Base-by-base conservation (phyloP, 805 yeast genomes). In the Candida nonsorbophila region DNA sequence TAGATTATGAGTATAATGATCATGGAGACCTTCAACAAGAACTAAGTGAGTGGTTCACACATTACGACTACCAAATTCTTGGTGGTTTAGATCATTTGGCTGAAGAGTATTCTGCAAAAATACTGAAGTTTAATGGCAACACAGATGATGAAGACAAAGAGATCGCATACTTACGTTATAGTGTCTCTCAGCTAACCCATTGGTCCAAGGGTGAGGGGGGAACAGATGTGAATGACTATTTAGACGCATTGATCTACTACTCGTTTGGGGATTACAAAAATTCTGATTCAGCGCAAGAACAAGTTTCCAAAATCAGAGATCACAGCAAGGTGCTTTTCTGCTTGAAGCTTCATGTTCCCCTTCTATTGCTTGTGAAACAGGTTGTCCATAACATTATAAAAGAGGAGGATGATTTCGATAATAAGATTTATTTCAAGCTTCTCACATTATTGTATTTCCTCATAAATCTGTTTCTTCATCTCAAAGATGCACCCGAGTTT, bases 41-140 rank as follows among this genome's bases (percentile, higher is more conserved):
- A 29, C 34, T 64, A 14, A 45, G 47, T 16, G 65, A 62, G 27
- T 64, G 71, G 71, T 64, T 64, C 31, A 45, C 53, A 3, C 41
- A 38, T 22, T 40, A 49, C 25, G 69, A 64, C 40, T 53, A 51
- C 22, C 31, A 33, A 8, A 33, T 38, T 3, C 14, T 52, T 7
- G 52, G 30, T 11, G 16, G 11, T 10, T 24, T 32, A 14, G 20
- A 24, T 11, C 10, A 12, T 7, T 22, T 38, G 16, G 18, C 33
- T n/a, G 6, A 5, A 6, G 14, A 14, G 5, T 38, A 24, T 17
- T 14, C 24, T 10, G 15, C 20, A 13, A 21, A 24, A 3, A 16
- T 34, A n/a, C 8, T 2, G 6, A 5, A 8, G 18, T 33, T 15
- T 11, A 20, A 9, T 13, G 5, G 14, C 29, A 13, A 20, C 30